phyloP scores from a whole-genome alignment of 208 protist species.

The Lotmaria passim region DNA sequence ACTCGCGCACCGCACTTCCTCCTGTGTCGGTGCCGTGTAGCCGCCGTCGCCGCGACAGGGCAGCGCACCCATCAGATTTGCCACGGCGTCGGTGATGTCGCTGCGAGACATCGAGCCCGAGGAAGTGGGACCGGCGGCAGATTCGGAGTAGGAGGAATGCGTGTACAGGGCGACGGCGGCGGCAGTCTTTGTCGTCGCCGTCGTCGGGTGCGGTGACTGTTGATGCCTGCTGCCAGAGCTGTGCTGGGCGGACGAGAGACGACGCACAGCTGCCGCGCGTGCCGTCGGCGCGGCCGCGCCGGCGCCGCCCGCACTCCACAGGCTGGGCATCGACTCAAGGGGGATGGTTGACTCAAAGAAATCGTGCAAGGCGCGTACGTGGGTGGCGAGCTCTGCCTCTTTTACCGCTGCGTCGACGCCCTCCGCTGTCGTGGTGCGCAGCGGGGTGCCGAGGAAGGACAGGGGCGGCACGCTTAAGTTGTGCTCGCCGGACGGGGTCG shows the following conservation, averaged over 20 bases:
- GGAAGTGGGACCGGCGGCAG: background rate
- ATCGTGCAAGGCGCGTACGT: slow-evolving; percentile 13
- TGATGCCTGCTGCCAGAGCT: background rate
- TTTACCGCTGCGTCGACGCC: background rate
- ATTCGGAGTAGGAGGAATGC: slow-evolving; percentile 23
- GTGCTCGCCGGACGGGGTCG: background rate
- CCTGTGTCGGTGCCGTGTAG: slow-evolving; percentile 8
- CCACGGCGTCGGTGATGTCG: slow-evolving; percentile 5
- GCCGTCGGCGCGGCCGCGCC: background rate
- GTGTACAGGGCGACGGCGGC: background rate
- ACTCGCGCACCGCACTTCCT: slow-evolving; percentile 23
- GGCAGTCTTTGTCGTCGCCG: background rate
- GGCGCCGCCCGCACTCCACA: background rate
- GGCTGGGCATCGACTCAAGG: slow-evolving; percentile 14
- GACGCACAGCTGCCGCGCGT: background rate
- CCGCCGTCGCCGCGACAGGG: background rate
- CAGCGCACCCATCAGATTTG: background rate
- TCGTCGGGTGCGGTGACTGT: background rate
- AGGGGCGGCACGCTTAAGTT: background rate
- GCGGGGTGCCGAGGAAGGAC: background rate
- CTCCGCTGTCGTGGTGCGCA: background rate
- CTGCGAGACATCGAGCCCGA: slow-evolving; percentile 16
- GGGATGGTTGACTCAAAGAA: slow-evolving; percentile 17
- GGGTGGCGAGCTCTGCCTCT: slow-evolving; percentile 2
- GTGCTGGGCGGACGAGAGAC: background rate